These are phyloP conservation scores for Paraconiothyrium brasiliense DNA, from an alignment of 2,329 filamentous ascomycete species.

Conservation along the genomic window DNA sequence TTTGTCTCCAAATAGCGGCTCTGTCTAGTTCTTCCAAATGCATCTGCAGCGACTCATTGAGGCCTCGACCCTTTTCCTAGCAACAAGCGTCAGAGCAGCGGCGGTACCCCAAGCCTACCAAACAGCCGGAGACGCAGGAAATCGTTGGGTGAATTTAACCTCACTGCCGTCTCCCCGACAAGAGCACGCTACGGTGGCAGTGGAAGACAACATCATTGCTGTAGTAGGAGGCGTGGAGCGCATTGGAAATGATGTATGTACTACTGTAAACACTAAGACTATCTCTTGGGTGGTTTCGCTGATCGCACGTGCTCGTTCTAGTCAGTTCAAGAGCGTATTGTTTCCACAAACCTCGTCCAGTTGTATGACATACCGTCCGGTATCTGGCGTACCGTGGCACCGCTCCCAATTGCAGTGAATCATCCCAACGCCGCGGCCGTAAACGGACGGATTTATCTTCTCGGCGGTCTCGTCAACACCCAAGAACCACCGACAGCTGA, in stretches of 20 bases:
- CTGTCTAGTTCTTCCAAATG: background rate
- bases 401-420: slow-evolving; percentile 19
- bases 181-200: slow-evolving; percentile 16
- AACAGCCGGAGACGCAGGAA: background rate
- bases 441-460: slow-evolving; percentile 21
- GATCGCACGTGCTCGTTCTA: background rate
- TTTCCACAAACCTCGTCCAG: slow-evolving; percentile 9
- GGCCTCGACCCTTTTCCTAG: background rate
- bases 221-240: slow-evolving; percentile 16
- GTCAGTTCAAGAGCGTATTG: background rate
- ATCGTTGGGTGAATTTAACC: slow-evolving; percentile 11
- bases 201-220: slow-evolving; percentile 15
- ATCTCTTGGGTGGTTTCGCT: too few species aligned
- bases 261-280: too few species aligned
- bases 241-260: slow-evolving; percentile 6
- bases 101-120: background rate
- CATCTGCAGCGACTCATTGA: background rate
- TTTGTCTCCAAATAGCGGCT: background rate
- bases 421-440: slow-evolving; percentile 22
- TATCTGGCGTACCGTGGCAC: slow-evolving; percentile 18
- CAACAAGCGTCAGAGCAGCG: background rate
- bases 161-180: slow-evolving; percentile 8
- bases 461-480: slow-evolving; percentile 17
- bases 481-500: background rate
- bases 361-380: slow-evolving; percentile 17